These are phyloP conservation scores for Cyclotella distinguenda DNA, from an alignment of 108 stramenopile species.

Conservation along the genomic window DNA sequence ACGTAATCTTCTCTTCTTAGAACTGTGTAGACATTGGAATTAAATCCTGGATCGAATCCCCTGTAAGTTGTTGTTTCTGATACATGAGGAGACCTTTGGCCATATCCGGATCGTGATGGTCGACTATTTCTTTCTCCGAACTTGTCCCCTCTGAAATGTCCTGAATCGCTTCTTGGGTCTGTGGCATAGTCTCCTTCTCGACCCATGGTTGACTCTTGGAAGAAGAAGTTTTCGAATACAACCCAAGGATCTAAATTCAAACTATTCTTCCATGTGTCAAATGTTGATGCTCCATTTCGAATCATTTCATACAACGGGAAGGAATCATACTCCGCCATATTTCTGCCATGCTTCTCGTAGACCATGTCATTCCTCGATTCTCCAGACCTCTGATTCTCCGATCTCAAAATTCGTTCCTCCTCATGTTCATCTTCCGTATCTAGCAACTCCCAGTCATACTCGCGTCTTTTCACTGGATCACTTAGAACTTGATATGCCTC, in stretches of 20 bases:
- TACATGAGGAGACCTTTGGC: constrained; percentile 23
- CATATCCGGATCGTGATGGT: constrained; percentile 1
- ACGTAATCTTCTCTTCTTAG: constrained; percentile 41
- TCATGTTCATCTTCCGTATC: constrained; percentile 50
- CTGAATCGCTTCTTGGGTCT: constrained; percentile 5
- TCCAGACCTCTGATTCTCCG: constrained; percentile 15
- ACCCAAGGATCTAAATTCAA: constrained; percentile 63
- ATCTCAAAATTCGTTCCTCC: constrained; percentile 23
- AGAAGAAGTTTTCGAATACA: constrained; percentile 74
- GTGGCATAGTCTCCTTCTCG: not conserved
- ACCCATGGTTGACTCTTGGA: constrained; percentile 38
- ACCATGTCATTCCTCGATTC: constrained; percentile 3
- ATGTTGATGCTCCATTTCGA: constrained; percentile 35
- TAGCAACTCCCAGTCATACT: constrained; percentile 68
- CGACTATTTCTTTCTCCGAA: constrained; percentile 16
- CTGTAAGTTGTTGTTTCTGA: constrained; percentile 39
- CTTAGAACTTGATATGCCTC: constrained; percentile 71
- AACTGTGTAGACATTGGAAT: constrained; percentile 37
- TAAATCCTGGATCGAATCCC: constrained; percentile 29
- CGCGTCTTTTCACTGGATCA: constrained; percentile 45
- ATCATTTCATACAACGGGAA: constrained; percentile 39
- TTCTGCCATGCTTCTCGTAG: not conserved
- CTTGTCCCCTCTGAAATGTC: constrained; percentile 10
- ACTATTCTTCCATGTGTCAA: constrained; percentile 41
- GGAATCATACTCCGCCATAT: constrained; percentile 5